Percentiles rank a stretch among this genome's conserved stretches.
phyloP scores from a whole-genome alignment of 257 asterid species.

The Galeopsis tetrahit region DNA sequence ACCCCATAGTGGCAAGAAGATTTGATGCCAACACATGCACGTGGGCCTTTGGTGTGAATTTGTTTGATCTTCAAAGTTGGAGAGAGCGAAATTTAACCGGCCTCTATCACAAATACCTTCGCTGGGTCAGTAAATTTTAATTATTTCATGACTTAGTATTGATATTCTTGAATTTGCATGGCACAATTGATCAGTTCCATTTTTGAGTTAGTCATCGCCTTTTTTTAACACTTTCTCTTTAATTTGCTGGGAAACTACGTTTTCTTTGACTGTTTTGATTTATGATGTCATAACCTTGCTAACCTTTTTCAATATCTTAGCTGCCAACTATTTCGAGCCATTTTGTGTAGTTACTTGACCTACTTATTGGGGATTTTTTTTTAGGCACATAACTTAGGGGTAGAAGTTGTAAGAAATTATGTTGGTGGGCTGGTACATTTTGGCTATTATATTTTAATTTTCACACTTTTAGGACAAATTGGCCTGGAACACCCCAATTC shows the following conservation, averaged over 20 bases:
- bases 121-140: slow-evolving; percentile 54
- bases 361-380: not conserved
- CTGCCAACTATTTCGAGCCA: not conserved
- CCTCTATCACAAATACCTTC: slow-evolving; percentile 69
- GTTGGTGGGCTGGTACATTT: no score
- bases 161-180: not conserved
- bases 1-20: slow-evolving; percentile 56
- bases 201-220: not conserved
- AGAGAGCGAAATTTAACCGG: slow-evolving; percentile 64
- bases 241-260: not conserved
- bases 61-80: slow-evolving; percentile 87
- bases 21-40: slow-evolving; percentile 74
- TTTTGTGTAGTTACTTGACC: not conserved
- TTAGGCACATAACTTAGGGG: no score
- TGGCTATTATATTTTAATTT: no score
- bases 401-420: no score
- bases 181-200: not conserved
- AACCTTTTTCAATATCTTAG: slow-evolving; percentile 1
- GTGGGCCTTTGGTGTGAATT: slow-evolving; percentile 96
- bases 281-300: not conserved
- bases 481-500: no score
- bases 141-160: not conserved
- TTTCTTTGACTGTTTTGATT: not conserved
- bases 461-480: no score
- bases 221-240: not conserved